Percentiles rank a stretch among this genome's conserved stretches.
phyloP scores from a whole-genome alignment of 2,329 filamentous ascomycete genomes.

The Plenodomus biglobosus region DNA sequence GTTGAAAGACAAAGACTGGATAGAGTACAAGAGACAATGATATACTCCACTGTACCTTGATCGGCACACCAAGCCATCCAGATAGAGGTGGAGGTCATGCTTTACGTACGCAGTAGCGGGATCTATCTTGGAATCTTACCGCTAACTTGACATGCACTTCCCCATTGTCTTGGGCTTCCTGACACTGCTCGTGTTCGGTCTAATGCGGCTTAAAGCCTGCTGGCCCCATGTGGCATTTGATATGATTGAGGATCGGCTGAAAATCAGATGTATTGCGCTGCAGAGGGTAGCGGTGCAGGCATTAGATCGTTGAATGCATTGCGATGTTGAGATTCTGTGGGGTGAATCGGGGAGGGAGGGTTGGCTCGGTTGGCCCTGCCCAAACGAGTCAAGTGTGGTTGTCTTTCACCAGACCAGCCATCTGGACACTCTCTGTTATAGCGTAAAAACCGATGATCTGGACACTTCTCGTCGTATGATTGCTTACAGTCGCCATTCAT shows the following conservation, averaged over 20 bases:
- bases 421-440: neutral
- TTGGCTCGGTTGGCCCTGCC: conserved; percentile 37
- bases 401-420: conserved; percentile 5
- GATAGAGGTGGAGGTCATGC: conserved; percentile 31
- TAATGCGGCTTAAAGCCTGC: conserved; percentile 16
- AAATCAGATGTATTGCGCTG: neutral
- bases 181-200: conserved; percentile 7
- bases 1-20: conserved; percentile 11
- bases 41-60: conserved; percentile 39
- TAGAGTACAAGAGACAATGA: conserved; percentile 27
- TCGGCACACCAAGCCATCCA: conserved; percentile 23
- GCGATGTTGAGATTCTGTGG: conserved; percentile 31
- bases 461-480: conserved; percentile 1
- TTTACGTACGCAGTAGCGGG: conserved; percentile 22
- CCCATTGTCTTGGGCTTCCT: conserved; percentile 21
- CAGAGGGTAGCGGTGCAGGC: conserved; percentile 2
- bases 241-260: neutral
- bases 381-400: conserved; percentile 11
- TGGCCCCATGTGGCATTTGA: conserved; percentile 8
- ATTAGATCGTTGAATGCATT: conserved; percentile 8
- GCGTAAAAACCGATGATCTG: neutral
- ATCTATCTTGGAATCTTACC: conserved; percentile 25
- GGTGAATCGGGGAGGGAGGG: conserved; percentile 22
- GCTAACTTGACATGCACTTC: conserved; percentile 12
- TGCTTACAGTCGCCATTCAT: neutral